Conservation (phyloP, 352 stramenopile genomes). For the Pythium vanterpoolii region DNA sequence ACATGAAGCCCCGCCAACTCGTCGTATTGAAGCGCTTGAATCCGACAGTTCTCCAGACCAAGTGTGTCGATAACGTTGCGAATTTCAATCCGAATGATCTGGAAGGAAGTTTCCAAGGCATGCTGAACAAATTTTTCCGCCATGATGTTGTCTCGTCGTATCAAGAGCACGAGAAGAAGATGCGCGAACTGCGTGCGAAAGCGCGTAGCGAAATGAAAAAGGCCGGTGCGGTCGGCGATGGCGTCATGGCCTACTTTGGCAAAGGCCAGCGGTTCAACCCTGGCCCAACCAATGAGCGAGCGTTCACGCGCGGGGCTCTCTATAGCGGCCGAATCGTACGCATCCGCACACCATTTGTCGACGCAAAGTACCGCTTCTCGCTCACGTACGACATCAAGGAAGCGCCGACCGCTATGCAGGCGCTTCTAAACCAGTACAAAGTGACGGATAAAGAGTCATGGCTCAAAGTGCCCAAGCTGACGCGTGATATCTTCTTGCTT, state of each 20-base stretch:
- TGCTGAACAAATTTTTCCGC: constrained; percentile 59
- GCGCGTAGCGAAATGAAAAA: constrained; percentile 66
- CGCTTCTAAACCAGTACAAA: constrained; percentile 46
- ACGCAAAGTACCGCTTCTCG: constrained; percentile 41
- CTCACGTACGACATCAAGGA: constrained; percentile 38
- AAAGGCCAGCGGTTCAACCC: constrained; percentile 46
- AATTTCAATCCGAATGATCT: constrained; percentile 59
- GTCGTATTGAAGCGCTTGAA: constrained; percentile 65
- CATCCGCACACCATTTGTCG: constrained; percentile 55
- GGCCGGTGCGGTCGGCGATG: constrained; percentile 28
- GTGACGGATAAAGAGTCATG: constrained; percentile 52
- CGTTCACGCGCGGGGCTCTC: constrained; percentile 43
- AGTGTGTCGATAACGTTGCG: constrained; percentile 57
- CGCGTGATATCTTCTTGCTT: constrained; percentile 62
- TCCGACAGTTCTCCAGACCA: constrained; percentile 44
- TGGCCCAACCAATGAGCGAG: constrained; percentile 35
- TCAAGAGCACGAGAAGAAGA: constrained; percentile 39
- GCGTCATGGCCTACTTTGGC: constrained; percentile 64
- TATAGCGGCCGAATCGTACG: constrained; percentile 48
- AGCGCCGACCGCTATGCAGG: constrained; percentile 29
- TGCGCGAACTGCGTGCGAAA: constrained; percentile 34
- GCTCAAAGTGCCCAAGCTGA: constrained; percentile 36
- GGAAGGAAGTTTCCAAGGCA: constrained; percentile 65
- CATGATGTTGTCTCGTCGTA: constrained; percentile 39
- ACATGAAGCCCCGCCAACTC: constrained; percentile 44